Base-by-base conservation (phyloP, 495 filamentous ascomycete species). In the Penicillium chermesinum region DNA sequence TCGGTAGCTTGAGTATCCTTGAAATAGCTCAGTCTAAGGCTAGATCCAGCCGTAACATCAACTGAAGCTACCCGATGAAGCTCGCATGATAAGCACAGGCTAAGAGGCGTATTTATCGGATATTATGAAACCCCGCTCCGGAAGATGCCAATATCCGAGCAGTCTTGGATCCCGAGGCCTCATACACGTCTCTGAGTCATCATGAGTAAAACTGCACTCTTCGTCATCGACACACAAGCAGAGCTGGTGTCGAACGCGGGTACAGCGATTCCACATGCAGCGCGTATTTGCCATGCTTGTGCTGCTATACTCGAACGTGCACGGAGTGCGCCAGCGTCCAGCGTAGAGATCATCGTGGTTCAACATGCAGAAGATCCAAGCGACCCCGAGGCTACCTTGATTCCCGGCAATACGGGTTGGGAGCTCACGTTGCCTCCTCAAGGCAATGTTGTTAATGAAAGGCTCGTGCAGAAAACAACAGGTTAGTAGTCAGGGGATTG, bases 381-480 rank as follows among this genome's bases (percentile, higher is more conserved):
- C 12, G n/a, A 32, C 20, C 41, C 41, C 4, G n/a, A 33, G 9
- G 21, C 22, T 2, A 43, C 41, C 2, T 32, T 43, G 10, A 1
- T 33, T 0, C 22, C 7, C 7, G 41, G 41, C 5, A 43, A 17
- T 1, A 17, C 30, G 21, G 22, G 14, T 7, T 43, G 41, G 41
- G 14, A 33, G 8, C 14, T 43, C 7, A 16, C 15, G 17, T 22
- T 43, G 4, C 41, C 41, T 32, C 41, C 41, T 30, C 41, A 8
- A 16, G 41, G 19, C 0, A 27, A n/a, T 10, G 22, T 10, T 15
- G 22, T 17, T 14, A 33, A 43, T 33, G 41, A 43, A 17, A 32
- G 21, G 10, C 13, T 42, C 17, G 40, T 42, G n/a, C 20, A 22
- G 7, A 42, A 42, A 42, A 42, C 40, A 8, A 43, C 41, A 12